These are phyloP conservation scores for Lenzites betulinus DNA, from an alignment of 768 basidiomycete species.

Conservation along the genomic window DNA sequence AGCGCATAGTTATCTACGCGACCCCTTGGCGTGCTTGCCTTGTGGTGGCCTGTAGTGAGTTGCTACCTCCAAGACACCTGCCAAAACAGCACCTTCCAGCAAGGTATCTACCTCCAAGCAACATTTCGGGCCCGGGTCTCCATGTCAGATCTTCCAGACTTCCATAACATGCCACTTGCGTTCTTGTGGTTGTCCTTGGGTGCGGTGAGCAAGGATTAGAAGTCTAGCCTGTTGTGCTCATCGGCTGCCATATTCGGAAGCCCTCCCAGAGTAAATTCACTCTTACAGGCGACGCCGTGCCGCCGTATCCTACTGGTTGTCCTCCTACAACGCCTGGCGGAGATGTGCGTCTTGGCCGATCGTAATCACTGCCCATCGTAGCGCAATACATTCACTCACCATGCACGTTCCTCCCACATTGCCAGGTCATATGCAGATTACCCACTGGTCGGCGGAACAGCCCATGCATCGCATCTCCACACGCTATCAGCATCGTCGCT, in stretches of 20 bases:
- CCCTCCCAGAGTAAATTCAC: too few species aligned
- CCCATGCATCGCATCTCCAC: background rate
- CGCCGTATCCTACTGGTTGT: too few species aligned
- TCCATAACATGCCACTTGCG: background rate
- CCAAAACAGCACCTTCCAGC: background rate
- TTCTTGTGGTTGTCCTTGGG: background rate
- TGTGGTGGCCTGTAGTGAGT: conserved; percentile 3
- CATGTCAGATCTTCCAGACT: background rate
- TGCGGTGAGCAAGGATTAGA: too few species aligned
- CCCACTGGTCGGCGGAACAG: background rate
- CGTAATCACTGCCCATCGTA: background rate
- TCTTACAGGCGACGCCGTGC: too few species aligned
- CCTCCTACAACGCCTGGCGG: background rate
- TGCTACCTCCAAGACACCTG: background rate
- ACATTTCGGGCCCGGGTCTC: background rate
- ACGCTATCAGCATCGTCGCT: background rate
- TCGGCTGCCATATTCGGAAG: too few species aligned
- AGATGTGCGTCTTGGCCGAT: background rate
- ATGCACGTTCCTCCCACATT: background rate
- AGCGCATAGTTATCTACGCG: background rate
- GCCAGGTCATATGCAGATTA: background rate
- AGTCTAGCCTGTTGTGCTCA: too few species aligned
- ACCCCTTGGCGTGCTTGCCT: conserved; percentile 2
- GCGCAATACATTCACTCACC: background rate
- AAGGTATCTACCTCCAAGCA: too few species aligned